phyloP scores from a whole-genome alignment of 2,329 filamentous ascomycete genomes.

The Botrytis sinoallii region DNA sequence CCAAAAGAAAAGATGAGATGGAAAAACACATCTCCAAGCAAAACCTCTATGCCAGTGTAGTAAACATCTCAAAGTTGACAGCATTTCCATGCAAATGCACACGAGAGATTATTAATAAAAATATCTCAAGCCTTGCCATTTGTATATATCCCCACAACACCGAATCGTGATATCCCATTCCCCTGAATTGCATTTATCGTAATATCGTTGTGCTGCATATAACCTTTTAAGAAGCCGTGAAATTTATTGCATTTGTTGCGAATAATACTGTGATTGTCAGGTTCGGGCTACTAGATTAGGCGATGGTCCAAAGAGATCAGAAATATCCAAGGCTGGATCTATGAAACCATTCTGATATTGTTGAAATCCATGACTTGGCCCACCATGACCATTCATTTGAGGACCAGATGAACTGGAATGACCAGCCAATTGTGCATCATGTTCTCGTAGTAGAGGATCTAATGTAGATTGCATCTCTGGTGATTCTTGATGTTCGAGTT shows the following conservation, averaged over 20 bases:
- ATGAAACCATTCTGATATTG: constrained; percentile 17
- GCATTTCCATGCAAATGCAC: not conserved
- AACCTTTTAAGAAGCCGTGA: not conserved
- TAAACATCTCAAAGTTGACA: constrained; percentile 13
- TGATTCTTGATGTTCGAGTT: constrained; percentile 15
- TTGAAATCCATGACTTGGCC: constrained; percentile 4
- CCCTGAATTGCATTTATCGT: constrained; percentile 9
- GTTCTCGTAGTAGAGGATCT: constrained; percentile 18
- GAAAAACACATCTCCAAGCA: not conserved
- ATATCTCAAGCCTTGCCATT: not conserved
- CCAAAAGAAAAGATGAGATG: constrained; percentile 6
- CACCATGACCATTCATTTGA: constrained; percentile 13
- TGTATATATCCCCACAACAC: constrained; percentile 1
- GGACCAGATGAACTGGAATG: constrained; percentile 7
- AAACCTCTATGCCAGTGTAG: constrained; percentile 4
- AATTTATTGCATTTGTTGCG: constrained; percentile 2
- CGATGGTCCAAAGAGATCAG: constrained; percentile 14
- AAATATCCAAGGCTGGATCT: constrained; percentile 16
- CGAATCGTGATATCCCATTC: constrained; percentile 10
- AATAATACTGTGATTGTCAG: constrained; percentile 1
- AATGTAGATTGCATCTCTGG: constrained; percentile 19
- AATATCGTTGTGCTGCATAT: constrained; percentile 5
- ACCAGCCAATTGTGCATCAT: constrained; percentile 17
- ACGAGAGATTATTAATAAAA: not conserved
- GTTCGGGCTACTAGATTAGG: constrained; percentile 12